Percentiles rank a stretch among this genome's conserved stretches.
Conservation (phyloP, 164 flowering plant genomes). For the Brasenia schreberi region DNA sequence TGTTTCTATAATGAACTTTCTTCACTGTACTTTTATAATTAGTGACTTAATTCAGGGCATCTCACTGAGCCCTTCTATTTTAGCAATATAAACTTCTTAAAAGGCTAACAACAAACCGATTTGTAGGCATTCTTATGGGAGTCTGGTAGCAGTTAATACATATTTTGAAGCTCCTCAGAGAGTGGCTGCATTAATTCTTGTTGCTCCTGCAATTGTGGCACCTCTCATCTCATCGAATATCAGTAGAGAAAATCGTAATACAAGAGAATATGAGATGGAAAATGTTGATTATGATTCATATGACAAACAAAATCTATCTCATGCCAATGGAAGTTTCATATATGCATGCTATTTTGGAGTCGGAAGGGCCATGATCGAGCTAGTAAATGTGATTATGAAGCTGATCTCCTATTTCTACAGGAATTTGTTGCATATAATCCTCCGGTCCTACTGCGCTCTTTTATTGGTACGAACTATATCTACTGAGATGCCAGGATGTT, state of each 20-base stretch:
- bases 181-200: conserved; percentile 82
- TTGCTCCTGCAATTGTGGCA: conserved; percentile 90
- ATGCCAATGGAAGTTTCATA: conserved; percentile 18
- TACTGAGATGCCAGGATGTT: too few relatives aligned
- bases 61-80: background rate
- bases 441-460: conserved; percentile 54
- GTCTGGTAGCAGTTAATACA: conserved; percentile 64
- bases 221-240: conserved; percentile 22
- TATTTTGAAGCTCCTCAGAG: conserved; percentile 91
- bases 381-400: conserved; percentile 33
- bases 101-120: background rate
- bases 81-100: background rate
- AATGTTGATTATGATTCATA: conserved; percentile 13
- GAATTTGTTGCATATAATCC: conserved; percentile 39
- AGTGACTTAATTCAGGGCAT: background rate
- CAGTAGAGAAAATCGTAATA: conserved; percentile 11
- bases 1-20: too few relatives aligned
- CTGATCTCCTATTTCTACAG: conserved; percentile 35
- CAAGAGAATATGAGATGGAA: conserved; percentile 11
- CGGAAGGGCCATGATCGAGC: conserved; percentile 14
- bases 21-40: background rate
- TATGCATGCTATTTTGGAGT: conserved; percentile 21
- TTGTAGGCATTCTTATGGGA: conserved; percentile 89
- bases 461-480: conserved; percentile 35
- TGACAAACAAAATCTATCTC: conserved; percentile 16